Percentiles rank a stretch among this genome's conserved stretches.
These are phyloP conservation scores for Debaryomyces singareniensis DNA, from an alignment of 1,139 yeast species.

Conservation along the genomic window DNA sequence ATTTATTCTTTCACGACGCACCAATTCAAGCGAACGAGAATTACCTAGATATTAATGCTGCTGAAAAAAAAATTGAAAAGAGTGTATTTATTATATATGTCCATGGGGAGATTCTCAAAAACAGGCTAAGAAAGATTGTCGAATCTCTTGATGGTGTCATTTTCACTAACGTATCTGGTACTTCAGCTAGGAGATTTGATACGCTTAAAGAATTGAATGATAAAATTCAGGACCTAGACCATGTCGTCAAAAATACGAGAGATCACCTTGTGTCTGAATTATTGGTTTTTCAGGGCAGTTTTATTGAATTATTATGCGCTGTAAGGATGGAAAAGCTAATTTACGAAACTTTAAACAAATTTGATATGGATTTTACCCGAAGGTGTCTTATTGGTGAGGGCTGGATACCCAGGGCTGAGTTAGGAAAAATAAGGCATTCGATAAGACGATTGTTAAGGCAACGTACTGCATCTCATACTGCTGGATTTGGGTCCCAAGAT, in stretches of 20 bases:
- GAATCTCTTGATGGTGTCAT: conserved; percentile 80
- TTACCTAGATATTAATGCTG: conserved; percentile 29
- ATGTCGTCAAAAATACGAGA: conserved; percentile 65
- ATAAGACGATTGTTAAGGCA: conserved; percentile 20
- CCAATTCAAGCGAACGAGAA: conserved; percentile 33
- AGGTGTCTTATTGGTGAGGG: conserved; percentile 96
- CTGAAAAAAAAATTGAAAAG: conserved; percentile 45
- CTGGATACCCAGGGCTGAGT: conserved; percentile 64
- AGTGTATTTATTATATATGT: conserved; percentile 80
- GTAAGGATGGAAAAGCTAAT: conserved; percentile 69
- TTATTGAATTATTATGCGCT: conserved; percentile 30
- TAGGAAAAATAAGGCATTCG: conserved; percentile 17
- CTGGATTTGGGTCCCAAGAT: conserved; percentile 3
- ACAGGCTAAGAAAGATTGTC: conserved; percentile 67
- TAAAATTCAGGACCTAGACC: conserved; percentile 37
- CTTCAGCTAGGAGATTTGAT: conserved; percentile 39
- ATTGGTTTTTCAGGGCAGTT: conserved; percentile 54
- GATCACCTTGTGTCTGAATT: conserved; percentile 70
- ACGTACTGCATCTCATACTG: conserved; percentile 13
- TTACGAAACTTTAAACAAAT: conserved; percentile 69
- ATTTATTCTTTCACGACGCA: conserved; percentile 42
- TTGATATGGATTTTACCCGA: conserved; percentile 79
- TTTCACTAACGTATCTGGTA: conserved; percentile 59
- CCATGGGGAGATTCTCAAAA: conserved; percentile 71
- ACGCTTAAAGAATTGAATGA: conserved; percentile 58